phyloP scores from a whole-genome alignment of 352 stramenopile genomes.

The Phytophthora pini region DNA sequence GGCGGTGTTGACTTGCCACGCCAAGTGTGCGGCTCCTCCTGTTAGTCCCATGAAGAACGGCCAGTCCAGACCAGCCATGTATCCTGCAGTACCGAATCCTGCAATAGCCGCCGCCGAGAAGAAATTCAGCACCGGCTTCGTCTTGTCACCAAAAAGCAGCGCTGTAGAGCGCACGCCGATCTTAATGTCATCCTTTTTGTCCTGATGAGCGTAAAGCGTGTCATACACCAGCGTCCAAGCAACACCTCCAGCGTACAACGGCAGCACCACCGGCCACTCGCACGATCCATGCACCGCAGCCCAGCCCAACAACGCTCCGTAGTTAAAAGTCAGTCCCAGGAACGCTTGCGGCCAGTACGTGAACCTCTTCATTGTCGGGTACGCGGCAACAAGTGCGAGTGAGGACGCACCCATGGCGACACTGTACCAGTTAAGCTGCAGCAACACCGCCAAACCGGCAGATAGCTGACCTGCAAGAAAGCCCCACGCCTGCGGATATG shows the following conservation, averaged over 20 bases:
- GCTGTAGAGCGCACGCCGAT: conserved; percentile 97
- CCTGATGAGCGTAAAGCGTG: conserved; percentile 99
- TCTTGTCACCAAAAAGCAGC: conserved; percentile 95
- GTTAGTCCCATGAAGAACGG: conserved; percentile 92
- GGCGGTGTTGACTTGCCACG: conserved; percentile 97
- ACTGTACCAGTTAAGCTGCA: conserved; percentile 96
- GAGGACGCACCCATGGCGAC: conserved; percentile 93
- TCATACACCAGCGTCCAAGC: conserved; percentile 99
- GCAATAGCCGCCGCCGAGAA: conserved; percentile 78
- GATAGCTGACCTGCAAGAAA: conserved; percentile 96
- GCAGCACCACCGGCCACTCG: conserved; percentile 90
- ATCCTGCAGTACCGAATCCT: conserved; percentile 72
- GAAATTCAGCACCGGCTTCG: conserved; percentile 92
- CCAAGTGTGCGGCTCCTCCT: conserved; percentile 91
- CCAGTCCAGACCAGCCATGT: conserved; percentile 83
- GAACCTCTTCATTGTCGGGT: conserved; percentile 98
- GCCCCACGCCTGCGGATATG: conserved; percentile 87
- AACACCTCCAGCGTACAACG: conserved; percentile 95
- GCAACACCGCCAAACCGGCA: conserved; percentile 92
- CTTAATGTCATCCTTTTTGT: conserved; percentile 97
- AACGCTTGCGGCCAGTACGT: conserved; percentile 98
- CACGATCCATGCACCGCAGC: conserved; percentile 85
- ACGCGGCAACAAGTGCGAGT: conserved; percentile 94
- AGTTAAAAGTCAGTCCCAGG: conserved; percentile 99
- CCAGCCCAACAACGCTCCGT: conserved; percentile 96